These are phyloP conservation scores for Gracilariopsis chorda DNA, from an alignment of 23 red algal species.

Conservation along the genomic window DNA sequence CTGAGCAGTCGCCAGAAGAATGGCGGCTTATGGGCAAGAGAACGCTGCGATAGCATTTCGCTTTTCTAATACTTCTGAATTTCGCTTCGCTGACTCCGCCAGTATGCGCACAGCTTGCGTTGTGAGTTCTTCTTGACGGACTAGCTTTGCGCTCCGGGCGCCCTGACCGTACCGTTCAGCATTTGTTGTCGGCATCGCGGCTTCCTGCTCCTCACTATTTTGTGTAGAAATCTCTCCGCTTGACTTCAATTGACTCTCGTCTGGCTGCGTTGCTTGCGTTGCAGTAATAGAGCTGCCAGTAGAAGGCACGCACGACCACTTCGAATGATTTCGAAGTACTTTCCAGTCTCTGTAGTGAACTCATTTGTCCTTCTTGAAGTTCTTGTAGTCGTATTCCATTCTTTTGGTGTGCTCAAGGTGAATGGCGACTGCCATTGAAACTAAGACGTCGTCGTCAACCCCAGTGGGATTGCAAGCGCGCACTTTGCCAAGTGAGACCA, in stretches of 20 bases:
- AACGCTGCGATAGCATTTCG: not conserved
- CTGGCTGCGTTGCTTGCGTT: not conserved
- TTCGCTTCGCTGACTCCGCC: not conserved
- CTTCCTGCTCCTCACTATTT: not conserved
- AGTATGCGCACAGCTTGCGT: not conserved
- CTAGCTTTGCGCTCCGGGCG: not conserved
- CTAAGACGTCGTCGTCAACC: not conserved
- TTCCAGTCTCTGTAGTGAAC: not conserved
- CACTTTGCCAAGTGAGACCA: not conserved
- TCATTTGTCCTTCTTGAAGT: not conserved
- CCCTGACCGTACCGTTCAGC: not conserved
- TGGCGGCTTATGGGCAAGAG: not conserved
- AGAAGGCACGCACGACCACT: not conserved
- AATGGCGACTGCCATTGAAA: conserved; percentile 4
- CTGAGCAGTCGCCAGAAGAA: not conserved
- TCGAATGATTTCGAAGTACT: not conserved
- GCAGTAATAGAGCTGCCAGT: not conserved
- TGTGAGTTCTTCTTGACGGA: conserved; percentile 28
- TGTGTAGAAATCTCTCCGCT: not conserved
- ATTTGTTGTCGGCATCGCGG: not conserved
- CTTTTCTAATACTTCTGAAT: conserved; percentile 11
- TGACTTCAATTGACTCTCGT: not conserved
- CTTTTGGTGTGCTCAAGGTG: not conserved
- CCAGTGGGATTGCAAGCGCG: conserved; percentile 3
- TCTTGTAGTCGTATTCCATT: conserved; percentile 4